phyloP scores from a whole-genome alignment of 139 green algal species.

The Microglena sp. region DNA sequence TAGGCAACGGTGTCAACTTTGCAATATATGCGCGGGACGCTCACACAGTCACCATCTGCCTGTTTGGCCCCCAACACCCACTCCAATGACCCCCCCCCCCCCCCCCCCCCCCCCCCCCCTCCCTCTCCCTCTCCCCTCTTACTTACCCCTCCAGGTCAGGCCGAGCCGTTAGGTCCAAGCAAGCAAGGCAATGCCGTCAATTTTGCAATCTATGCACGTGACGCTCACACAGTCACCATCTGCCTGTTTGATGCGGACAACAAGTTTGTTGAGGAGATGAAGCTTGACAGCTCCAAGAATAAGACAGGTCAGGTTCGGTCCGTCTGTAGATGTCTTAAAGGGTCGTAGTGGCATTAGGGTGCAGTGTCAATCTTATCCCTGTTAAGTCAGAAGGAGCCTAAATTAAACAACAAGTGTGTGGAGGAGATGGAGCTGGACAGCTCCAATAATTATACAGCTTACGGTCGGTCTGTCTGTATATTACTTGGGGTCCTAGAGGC shows the following conservation, averaged over 20 bases:
- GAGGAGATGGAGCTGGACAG: neutral
- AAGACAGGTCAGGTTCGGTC: no score
- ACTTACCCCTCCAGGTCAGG: slow-evolving; percentile 20
- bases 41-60: slow-evolving; percentile 45
- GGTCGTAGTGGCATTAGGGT: no score
- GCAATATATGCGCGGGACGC: slow-evolving; percentile 59
- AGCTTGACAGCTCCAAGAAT: no score
- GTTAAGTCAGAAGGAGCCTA: no score
- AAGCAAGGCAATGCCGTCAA: slow-evolving; percentile 47
- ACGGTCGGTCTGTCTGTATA: neutral
- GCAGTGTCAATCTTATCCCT: no score
- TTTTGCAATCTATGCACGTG: slow-evolving; percentile 65
- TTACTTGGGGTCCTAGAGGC: neutral
- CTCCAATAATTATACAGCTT: neutral
- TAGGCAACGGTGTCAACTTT: slow-evolving; percentile 65
- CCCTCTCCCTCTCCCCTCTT: no score
- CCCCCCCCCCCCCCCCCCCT: neutral
- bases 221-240: slow-evolving; percentile 56
- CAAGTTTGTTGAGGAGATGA: no score
- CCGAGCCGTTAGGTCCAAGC: slow-evolving; percentile 66
- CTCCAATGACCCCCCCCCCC: neutral
- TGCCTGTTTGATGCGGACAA: slow-evolving; percentile 51
- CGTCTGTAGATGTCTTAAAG: no score
- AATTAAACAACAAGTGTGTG: neutral
- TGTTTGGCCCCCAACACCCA: slow-evolving; percentile 35